Conservation (phyloP, 2,329 filamentous ascomycete genomes). For the Daldinia sp. region DNA sequence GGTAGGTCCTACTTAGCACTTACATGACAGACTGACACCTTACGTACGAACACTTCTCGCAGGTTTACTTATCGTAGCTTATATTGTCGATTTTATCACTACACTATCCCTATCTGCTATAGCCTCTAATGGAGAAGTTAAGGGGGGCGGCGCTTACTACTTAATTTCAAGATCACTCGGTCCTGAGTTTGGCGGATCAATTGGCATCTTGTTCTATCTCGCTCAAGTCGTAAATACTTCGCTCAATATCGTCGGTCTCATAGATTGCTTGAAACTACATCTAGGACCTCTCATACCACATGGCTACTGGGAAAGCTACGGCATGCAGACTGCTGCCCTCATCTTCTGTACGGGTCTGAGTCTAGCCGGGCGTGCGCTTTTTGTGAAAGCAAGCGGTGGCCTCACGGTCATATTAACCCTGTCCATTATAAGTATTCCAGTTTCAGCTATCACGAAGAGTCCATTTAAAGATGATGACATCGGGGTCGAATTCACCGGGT, state of each 20-base stretch:
- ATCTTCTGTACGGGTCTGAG: conserved; percentile 77
- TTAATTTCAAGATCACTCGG: conserved; percentile 86
- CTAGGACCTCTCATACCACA: conserved; percentile 73
- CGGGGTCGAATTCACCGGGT: conserved; percentile 79
- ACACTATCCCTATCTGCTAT: conserved; percentile 88
- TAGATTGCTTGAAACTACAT: conserved; percentile 83
- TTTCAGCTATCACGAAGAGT: conserved; percentile 73
- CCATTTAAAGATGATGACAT: conserved; percentile 71
- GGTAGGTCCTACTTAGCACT: conserved; percentile 59
- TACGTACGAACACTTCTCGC: conserved; percentile 18
- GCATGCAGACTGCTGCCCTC: conserved; percentile 76
- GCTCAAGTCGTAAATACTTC: conserved; percentile 88
- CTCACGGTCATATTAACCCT: conserved; percentile 75
- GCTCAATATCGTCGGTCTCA: conserved; percentile 85
- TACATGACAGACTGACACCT: not conserved
- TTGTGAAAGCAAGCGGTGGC: conserved; percentile 81
- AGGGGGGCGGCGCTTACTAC: conserved; percentile 88
- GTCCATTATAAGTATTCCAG: conserved; percentile 80
- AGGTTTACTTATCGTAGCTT: conserved; percentile 79
- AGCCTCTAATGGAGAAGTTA: conserved; percentile 87
- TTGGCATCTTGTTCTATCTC: conserved; percentile 88
- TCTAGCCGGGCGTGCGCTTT: conserved; percentile 80
- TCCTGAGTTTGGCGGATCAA: conserved; percentile 88
- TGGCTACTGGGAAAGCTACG: conserved; percentile 79
- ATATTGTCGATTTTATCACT: conserved; percentile 82